Conservation (phyloP, 306 rosid genomes). For the Prunus mume region DNA sequence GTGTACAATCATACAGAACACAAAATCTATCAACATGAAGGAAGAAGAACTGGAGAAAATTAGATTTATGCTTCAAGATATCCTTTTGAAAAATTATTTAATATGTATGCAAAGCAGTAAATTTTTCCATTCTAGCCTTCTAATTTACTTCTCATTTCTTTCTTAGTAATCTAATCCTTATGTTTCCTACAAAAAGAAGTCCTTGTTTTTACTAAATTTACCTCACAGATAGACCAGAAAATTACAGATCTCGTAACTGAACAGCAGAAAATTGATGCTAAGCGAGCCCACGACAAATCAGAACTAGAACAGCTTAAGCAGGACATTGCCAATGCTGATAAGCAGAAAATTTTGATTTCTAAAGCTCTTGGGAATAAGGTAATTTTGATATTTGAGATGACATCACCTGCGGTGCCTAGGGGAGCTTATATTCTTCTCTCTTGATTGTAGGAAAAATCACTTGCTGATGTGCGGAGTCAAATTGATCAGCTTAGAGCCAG, state of each 20-base stretch:
- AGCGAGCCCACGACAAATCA: constrained; percentile 66
- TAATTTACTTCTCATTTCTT: not conserved
- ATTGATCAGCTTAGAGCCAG: constrained; percentile 88
- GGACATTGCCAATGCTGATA: constrained; percentile 84
- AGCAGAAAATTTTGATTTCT: constrained; percentile 63
- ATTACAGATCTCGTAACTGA: constrained; percentile 81
- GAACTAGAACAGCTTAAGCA: constrained; percentile 79
- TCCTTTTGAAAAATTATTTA: constrained; percentile 49
- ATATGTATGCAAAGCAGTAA: not conserved
- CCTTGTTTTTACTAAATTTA: constrained; percentile 61
- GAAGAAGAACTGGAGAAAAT: constrained; percentile 68
- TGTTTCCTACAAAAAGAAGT: not conserved
- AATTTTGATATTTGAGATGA: constrained; percentile 12
- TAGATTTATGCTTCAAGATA: constrained; percentile 70
- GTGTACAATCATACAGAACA: constrained; percentile 57
- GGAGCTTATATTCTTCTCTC: constrained; percentile 28
- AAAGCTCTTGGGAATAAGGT: constrained; percentile 87
- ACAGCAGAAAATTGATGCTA: constrained; percentile 92
- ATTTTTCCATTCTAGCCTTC: not conserved
- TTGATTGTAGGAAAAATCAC: constrained; percentile 80
- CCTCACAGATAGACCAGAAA: constrained; percentile 82
- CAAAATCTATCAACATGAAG: constrained; percentile 43
- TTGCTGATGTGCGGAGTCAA: constrained; percentile 73
- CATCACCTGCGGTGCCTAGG: not conserved
- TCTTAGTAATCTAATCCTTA: not conserved